Evolutionary conservation across 208 protist species (phyloP).

Genomic region (Leishmania arabica): DNA sequence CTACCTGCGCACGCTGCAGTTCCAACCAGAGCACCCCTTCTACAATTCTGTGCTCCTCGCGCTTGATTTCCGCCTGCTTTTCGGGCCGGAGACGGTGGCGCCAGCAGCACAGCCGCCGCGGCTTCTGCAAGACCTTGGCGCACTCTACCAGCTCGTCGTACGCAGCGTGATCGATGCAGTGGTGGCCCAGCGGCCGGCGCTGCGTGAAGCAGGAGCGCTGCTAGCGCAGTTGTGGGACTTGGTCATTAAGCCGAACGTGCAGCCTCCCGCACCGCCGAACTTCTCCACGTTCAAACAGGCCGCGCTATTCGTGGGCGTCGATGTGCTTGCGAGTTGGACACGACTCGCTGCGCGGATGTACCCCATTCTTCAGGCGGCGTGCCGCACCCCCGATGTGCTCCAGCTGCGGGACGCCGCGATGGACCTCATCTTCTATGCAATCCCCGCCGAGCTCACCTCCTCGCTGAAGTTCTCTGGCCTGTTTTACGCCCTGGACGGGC

Average conservation of each 20-base stretch:
- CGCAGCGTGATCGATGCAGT: constrained; percentile 58
- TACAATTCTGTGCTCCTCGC: constrained; percentile 48
- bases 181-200: constrained; percentile 53
- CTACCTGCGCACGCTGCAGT: constrained; percentile 29
- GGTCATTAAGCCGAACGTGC: constrained; percentile 33
- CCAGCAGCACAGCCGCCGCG: neutral
- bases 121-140: constrained; percentile 36
- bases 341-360: constrained; percentile 37
- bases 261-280: constrained; percentile 18
- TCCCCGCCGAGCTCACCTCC: constrained; percentile 50
- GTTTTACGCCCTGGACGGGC: constrained; percentile 58
- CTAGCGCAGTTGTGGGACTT: constrained; percentile 68
- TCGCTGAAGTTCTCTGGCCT: constrained; percentile 67
- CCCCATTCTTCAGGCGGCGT: constrained; percentile 51
- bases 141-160: constrained; percentile 56
- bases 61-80: constrained; percentile 60
- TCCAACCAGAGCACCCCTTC: constrained; percentile 30
- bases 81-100: constrained; percentile 11
- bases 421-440: constrained; percentile 52
- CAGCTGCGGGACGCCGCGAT: constrained; percentile 54
- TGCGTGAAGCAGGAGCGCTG: constrained; percentile 39
- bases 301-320: constrained; percentile 39
- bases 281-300: constrained; percentile 40
- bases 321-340: constrained; percentile 50
- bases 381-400: constrained; percentile 22